Evolutionary conservation across 176 grass and related monocot genomes (phyloP).

Genomic region (Themeda triandra): DNA sequence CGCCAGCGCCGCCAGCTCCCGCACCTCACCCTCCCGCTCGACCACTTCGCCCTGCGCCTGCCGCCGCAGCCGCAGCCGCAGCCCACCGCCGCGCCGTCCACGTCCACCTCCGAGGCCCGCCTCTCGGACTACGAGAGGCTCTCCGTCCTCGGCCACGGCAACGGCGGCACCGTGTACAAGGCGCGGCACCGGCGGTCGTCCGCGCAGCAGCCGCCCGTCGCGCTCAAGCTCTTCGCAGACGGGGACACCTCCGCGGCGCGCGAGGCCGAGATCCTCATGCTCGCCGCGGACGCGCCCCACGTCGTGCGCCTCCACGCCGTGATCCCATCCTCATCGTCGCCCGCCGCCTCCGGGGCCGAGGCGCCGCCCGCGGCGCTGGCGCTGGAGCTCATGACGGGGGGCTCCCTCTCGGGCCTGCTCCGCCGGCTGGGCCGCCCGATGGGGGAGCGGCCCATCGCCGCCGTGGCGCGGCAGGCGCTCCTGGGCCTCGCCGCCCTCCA

Average conservation of each 20-base stretch:
- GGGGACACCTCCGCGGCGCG: constrained; percentile 43
- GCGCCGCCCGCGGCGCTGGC: constrained; percentile 48
- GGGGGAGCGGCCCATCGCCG: constrained; percentile 59
- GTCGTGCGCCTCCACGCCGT: constrained; percentile 64
- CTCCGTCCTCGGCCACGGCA: constrained; percentile 79
- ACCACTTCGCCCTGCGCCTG: constrained; percentile 27
- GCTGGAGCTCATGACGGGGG: constrained; percentile 63
- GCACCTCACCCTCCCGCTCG: constrained; percentile 60
- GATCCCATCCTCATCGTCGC: constrained; percentile 25
- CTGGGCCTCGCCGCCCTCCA: constrained; percentile 59
- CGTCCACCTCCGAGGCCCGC: constrained; percentile 19
- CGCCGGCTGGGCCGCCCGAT: constrained; percentile 40
- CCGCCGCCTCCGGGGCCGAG: background rate
- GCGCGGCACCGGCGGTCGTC: constrained; percentile 54
- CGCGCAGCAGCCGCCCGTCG: constrained; percentile 40
- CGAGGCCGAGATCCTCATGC: constrained; percentile 72
- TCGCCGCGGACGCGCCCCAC: constrained; percentile 49
- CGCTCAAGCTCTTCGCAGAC: constrained; percentile 50
- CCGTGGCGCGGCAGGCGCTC: constrained; percentile 64
- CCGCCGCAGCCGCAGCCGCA: constrained; percentile 26
- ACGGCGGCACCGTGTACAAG: constrained; percentile 81
- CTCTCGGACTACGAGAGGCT: constrained; percentile 73
- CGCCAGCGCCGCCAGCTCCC: constrained; percentile 63
- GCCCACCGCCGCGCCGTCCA: constrained; percentile 4
- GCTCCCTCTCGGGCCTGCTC: constrained; percentile 62